Evolutionary conservation across 148 eudicot genomes (phyloP).

Genomic region (Heliosperma pusillum): DNA sequence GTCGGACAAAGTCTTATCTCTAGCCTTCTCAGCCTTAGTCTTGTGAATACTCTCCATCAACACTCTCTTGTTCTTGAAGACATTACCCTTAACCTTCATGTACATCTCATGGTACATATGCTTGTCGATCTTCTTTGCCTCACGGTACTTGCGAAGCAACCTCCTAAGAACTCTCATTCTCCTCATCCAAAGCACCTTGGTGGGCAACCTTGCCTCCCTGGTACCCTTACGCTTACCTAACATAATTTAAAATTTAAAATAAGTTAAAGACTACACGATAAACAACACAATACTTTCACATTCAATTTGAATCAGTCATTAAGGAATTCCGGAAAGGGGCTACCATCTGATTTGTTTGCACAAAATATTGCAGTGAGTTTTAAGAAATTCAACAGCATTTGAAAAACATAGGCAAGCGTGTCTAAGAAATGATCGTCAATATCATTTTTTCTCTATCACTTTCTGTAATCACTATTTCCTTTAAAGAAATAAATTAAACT

Average conservation of each 20-base stretch:
- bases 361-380: no score
- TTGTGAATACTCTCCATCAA: conserved; percentile 88
- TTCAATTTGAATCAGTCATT: no score
- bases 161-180: conserved; percentile 83
- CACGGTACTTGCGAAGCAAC: conserved; percentile 76
- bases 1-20: conserved; percentile 80
- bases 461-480: not conserved
- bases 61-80: conserved; percentile 79
- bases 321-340: no score
- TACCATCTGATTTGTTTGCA: no score
- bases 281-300: not conserved
- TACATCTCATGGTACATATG: conserved; percentile 94
- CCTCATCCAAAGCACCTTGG: conserved; percentile 80
- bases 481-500: no score
- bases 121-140: conserved; percentile 85
- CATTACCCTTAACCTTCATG: conserved; percentile 90
- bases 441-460: not conserved
- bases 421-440: not conserved
- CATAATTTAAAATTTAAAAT: not conserved
- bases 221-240: conserved; percentile 89
- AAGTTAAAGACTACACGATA: no score
- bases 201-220: conserved; percentile 87
- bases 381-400: no score
- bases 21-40: conserved; percentile 89
- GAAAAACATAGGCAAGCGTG: no score